Evolutionary conservation across 768 basidiomycete genomes (phyloP).

Genomic region (Lentinula edodes): DNA sequence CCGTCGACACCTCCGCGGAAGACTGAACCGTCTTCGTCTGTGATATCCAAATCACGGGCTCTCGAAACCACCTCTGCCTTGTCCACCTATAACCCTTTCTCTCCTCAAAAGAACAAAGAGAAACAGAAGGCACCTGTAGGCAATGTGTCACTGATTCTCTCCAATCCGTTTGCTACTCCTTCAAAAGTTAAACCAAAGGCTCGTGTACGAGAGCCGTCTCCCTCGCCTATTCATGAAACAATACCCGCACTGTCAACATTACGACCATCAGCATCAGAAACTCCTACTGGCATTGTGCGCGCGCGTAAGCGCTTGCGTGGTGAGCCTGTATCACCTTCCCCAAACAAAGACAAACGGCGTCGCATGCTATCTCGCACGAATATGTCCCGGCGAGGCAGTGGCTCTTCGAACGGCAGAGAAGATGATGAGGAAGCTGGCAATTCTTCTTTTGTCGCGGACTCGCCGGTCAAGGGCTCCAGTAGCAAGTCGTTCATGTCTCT

Average conservation of each 20-base stretch:
- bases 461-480: conserved; percentile 58
- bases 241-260: conserved; percentile 13
- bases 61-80: conserved; percentile 48
- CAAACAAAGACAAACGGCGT: conserved; percentile 69
- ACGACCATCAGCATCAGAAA: conserved; percentile 23
- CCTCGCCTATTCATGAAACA: conserved; percentile 30
- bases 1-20: conserved; percentile 13
- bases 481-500: conserved; percentile 62
- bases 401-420: conserved; percentile 28
- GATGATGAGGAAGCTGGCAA: conserved; percentile 25
- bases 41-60: conserved; percentile 44
- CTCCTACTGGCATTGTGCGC: conserved; percentile 47
- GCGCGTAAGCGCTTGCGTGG: conserved; percentile 80
- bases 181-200: conserved; percentile 25
- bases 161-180: conserved; percentile 45
- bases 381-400: conserved; percentile 25
- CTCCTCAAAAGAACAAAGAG: conserved; percentile 63
- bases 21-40: conserved; percentile 24
- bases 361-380: conserved; percentile 41
- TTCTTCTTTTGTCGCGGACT: conserved; percentile 59
- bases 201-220: conserved; percentile 19
- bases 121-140: conserved; percentile 28
- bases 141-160: conserved; percentile 14
- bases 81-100: conserved; percentile 70
- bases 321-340: conserved; percentile 79